These are phyloP conservation scores for Thyridium curvatum DNA, from an alignment of 2,329 filamentous ascomycete genomes.

Conservation along the genomic window DNA sequence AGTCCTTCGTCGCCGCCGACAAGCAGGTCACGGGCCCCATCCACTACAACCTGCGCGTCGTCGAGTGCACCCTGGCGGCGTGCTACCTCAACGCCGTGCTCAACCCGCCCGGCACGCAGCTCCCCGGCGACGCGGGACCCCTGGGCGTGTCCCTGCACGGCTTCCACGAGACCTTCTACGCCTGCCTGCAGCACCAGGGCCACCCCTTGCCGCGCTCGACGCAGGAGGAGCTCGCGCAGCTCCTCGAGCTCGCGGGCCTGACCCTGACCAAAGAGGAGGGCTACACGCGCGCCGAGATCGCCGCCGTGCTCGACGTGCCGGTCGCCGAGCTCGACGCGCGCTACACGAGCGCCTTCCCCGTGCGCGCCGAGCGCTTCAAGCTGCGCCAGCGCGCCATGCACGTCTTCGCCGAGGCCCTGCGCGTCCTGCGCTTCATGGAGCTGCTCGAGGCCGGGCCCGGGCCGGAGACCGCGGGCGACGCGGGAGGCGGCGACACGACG, in stretches of 20 bases:
- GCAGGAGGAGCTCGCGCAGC: slow-evolving; percentile 63
- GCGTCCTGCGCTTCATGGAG: slow-evolving; percentile 77
- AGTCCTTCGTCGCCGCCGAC: slow-evolving; percentile 89
- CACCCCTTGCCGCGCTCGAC: slow-evolving; percentile 16
- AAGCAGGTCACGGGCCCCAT: slow-evolving; percentile 91
- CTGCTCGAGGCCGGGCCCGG: slow-evolving; percentile 54
- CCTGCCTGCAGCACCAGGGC: slow-evolving; percentile 36
- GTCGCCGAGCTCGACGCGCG: slow-evolving; percentile 66
- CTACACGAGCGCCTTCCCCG: slow-evolving; percentile 84
- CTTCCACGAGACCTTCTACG: slow-evolving; percentile 80
- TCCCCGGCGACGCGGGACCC: slow-evolving; percentile 74
- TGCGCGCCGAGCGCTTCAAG: slow-evolving; percentile 81
- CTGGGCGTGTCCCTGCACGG: slow-evolving; percentile 78
- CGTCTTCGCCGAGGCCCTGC: slow-evolving; percentile 82
- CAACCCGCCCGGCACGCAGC: slow-evolving; percentile 48
- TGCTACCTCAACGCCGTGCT: slow-evolving; percentile 55
- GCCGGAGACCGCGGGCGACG: slow-evolving; percentile 32
- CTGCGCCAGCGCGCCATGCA: slow-evolving; percentile 83
- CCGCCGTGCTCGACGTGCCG: slow-evolving; percentile 60
- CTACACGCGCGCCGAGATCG: slow-evolving; percentile 81
- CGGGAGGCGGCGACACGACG: slow-evolving; percentile 45
- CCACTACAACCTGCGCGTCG: slow-evolving; percentile 94
- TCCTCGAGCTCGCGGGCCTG: slow-evolving; percentile 63
- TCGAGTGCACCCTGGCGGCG: slow-evolving; percentile 89
- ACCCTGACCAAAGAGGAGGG: slow-evolving; percentile 74